Evolutionary conservation across 345 rosid species (phyloP), one percentile per base, ranked within the genome.

Genomic region (Lepidium sativum): DNA sequence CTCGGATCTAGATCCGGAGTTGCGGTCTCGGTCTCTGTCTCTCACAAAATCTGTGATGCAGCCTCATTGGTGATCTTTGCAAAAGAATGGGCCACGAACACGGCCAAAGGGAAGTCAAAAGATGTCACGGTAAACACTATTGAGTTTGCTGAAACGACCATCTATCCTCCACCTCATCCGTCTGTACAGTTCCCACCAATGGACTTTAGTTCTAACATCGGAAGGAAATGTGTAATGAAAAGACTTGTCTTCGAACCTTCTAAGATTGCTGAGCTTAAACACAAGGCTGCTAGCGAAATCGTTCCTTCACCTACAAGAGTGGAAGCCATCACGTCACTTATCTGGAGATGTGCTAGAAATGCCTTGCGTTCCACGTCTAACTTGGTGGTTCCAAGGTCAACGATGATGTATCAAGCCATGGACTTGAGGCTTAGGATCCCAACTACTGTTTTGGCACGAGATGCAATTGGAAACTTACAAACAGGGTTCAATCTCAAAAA

Each of bases 11-110:
- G 82, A 8, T 55, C 61, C 12, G 89, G 83, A 7, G 31, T 75
- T 5, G 78, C 78, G 8, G 32, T 82, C 0, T 27, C 47, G 15
- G 16, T 76, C 3, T 51, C 69, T 38, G 8, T 78, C 0, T 78
- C 84, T 6, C 88, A 84, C 65, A 77, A 75, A 60, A 39, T 77
- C 15, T 72, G 69, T 4, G 88, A 83, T 29, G 80, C 77, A 7
- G 72, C 72, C 8, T 69, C 85, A 10, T 34, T 47, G 16, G 48
- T 61, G 21, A 54, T 31, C 2, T 83, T 72, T 8, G 23, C 42
- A 9, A 20, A 25, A 15, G 52, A 34, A 7, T 65, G 67, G 76
- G 70, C 55, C 2, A 20, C 51, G 17, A 18, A 52, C 8, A 50
- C 61, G 10, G 17, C 47, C 4, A 56, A 47, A 20, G 21, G 49